Evolutionary conservation across 2,329 filamentous ascomycete species (phyloP), one percentile per base, ranked within the genome.

Genomic region (Colletotrichum sp.): DNA sequence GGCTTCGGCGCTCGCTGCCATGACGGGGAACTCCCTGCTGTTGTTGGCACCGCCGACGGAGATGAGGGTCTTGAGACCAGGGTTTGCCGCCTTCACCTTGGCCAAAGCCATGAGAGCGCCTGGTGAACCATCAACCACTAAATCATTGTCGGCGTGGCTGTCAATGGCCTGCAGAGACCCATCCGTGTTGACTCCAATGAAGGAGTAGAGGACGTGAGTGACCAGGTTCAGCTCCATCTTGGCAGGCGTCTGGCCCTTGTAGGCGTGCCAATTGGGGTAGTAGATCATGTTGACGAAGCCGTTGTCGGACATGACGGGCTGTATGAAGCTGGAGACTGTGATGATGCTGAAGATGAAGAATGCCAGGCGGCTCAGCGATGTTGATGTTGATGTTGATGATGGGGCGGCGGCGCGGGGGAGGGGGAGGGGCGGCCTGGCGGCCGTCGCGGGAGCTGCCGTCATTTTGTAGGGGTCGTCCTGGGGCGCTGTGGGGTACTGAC

Each of bases 241-340:
- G 0, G 90, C 91, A 0, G 92, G 92, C n/a, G 90, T 88, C 71
- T 90, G 89, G 70, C 89, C 86, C 75, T 88, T 88, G 83, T 93
- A 93, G 72, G 92, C 88, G 72, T 88, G 86, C 91, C 92, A 93
- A 78, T 92, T 93, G 7, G 92, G 91, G 81, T 93, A 94, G 83
- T 93, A 93, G 2, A 92, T 84, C 16, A 84, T 84, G 63, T 86
- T 86, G 68, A 81, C 80, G 65, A 80, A 75, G 24, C 72, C 67
- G 28, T 60, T 70, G 10, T 74, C 66, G 30, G 72, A 75, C 77
- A 78, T 78, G 72, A 26, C 57, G 61, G 69, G 55, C 32, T 32
- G 39, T 32, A 67, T 34, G 26, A 73, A 55, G 16, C n/a, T 16
- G 13, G 59, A 43, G 28, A 68, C 15, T 4, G 24, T 13, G 26